Evolutionary conservation across 2,329 filamentous ascomycete species (phyloP).

Genomic region (Chaetomium sp.): DNA sequence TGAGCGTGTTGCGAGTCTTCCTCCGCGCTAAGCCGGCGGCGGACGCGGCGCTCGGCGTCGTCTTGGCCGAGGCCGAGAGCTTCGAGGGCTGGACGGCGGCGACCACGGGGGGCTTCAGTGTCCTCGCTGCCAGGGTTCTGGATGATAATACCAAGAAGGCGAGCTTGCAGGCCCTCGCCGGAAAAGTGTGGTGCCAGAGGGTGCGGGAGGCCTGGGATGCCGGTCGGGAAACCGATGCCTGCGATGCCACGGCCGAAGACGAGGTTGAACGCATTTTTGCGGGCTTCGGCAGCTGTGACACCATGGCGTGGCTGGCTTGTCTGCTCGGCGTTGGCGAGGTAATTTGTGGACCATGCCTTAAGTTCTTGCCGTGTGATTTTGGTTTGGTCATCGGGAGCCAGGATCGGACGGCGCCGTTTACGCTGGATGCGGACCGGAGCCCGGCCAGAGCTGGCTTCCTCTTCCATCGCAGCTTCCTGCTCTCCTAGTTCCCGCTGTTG

Average conservation of each 20-base stretch:
- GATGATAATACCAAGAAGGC: constrained; percentile 41
- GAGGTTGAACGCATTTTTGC: constrained; percentile 45
- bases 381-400: constrained; percentile 39
- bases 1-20: constrained; percentile 23
- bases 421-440: constrained; percentile 34
- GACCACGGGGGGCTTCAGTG: constrained; percentile 33
- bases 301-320: constrained; percentile 34
- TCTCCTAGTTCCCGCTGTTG: background rate
- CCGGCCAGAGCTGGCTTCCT: constrained; percentile 23
- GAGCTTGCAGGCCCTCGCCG: constrained; percentile 47
- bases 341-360: constrained; percentile 47
- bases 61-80: constrained; percentile 47
- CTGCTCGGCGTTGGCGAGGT: constrained; percentile 58
- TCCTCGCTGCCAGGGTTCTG: constrained; percentile 28
- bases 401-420: constrained; percentile 35
- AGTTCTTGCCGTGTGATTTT: constrained; percentile 44
- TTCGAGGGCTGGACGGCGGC: constrained; percentile 48
- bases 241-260: constrained; percentile 46
- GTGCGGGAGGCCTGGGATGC: constrained; percentile 41
- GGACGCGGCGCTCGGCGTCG: constrained; percentile 35
- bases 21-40: constrained; percentile 29
- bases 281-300: constrained; percentile 44
- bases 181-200: constrained; percentile 52
- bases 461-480: constrained; percentile 16
- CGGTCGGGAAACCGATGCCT: constrained; percentile 42